Base-by-base conservation (phyloP, 768 basidiomycete genomes). In the Trametopsis cervina region DNA sequence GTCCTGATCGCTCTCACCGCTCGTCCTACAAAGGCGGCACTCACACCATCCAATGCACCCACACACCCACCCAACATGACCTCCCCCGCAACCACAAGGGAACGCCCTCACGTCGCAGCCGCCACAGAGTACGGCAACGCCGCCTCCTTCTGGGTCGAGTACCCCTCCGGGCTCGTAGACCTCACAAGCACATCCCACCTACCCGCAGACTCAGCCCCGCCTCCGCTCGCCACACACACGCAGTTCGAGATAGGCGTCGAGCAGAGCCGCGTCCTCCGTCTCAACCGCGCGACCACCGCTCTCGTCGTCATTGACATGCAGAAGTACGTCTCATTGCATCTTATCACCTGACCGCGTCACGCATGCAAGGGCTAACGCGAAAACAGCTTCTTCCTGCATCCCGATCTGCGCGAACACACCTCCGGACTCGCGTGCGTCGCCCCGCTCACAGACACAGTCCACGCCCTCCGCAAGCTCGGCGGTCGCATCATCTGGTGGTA, bases 231-330 rank as follows among this genome's bases (percentile, higher is more conserved):
- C 55, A 52, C 47, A 47, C 37, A 66, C 50, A 39, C 56, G 40
- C 80, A 82, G 52, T 59, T 72, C 10, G 81, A 85, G 27, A 69
- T 85, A 27, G 61, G 68, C 3, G 80, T 79, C 3, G 69, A 78
- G 49, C 73, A 75, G 15, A 69, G 71, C 18, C 69, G 80, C 20
- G 66, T 63, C 17, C 62, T 83, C 40, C 68, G 81, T 42, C 63
- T 83, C 22, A 68, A 76, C 54, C 71, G 68, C 26, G 63, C 70
- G 24, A 62, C 67, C 41, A 75, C 71, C 15, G 83, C 81, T 9
- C 62, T 78, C 46, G 75, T 83, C n/a, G 69, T 85, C 17, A 72
- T 84, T 43, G 83, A 84, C 57, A 85, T 85, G 84, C 83, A 85
- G 60, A 85, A 84, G 83, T 83, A 57, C 50, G 70, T 15, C 27